Evolutionary conservation across 179 eudicot species (phyloP).

Genomic region (Corrigiola litoralis): DNA sequence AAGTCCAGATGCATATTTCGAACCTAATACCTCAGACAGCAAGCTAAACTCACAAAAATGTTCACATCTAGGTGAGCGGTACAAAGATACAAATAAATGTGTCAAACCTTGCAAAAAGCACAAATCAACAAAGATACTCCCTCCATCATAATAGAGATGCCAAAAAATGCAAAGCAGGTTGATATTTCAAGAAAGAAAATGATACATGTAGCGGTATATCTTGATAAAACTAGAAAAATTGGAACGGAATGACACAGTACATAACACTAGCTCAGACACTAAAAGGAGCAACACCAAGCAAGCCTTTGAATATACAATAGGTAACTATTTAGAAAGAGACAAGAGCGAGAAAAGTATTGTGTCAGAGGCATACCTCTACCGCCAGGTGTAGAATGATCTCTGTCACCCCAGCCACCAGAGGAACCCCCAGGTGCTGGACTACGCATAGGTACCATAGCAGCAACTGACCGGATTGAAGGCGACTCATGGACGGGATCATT

Average conservation of each 20-base stretch:
- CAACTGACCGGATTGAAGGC: slow-evolving; percentile 80
- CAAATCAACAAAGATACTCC: no score
- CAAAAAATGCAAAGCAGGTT: no score
- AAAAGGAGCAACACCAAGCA: neutral
- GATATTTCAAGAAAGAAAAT: no score
- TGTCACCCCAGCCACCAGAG: slow-evolving; percentile 66
- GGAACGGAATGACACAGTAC: no score
- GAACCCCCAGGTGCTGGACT: slow-evolving; percentile 75
- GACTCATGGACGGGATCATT: slow-evolving; percentile 75
- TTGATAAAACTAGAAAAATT: no score
- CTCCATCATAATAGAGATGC: neutral
- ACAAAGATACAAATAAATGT: neutral
- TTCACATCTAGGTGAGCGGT: no score
- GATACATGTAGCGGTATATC: no score
- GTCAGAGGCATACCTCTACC: slow-evolving; percentile 25
- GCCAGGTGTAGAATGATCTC: slow-evolving; percentile 50
- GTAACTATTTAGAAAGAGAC: neutral
- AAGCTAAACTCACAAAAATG: neutral
- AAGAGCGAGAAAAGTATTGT: neutral
- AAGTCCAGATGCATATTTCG: neutral
- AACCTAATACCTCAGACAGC: neutral
- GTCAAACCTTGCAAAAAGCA: neutral
- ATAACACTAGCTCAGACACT: no score
- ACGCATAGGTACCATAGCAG: slow-evolving; percentile 96
- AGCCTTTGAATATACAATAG: neutral